phyloP scores from a whole-genome alignment of 306 rosid species.

The Parietaria judaica region DNA sequence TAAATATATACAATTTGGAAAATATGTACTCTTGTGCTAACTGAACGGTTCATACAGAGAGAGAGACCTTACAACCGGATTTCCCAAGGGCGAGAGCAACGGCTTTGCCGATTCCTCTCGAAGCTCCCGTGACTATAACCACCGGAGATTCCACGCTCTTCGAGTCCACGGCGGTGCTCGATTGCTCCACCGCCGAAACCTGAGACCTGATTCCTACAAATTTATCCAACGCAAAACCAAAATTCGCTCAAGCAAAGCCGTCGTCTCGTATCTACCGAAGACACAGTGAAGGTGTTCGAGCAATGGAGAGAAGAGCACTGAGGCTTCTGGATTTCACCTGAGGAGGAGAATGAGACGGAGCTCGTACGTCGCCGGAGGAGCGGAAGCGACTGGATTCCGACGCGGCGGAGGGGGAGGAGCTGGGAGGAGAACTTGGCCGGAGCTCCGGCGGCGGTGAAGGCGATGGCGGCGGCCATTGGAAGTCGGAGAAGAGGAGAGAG shows the following conservation, averaged over 20 bases:
- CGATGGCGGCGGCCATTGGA: constrained; percentile 29
- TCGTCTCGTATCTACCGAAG: background rate
- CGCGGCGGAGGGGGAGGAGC: constrained; percentile 4
- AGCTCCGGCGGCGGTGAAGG: constrained; percentile 25
- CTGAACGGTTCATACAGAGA: background rate
- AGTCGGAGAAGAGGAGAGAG: constrained; percentile 6
- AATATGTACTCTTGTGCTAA: background rate
- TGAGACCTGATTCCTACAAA: constrained; percentile 65
- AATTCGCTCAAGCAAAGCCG: background rate
- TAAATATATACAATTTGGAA: background rate
- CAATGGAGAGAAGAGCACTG: background rate
- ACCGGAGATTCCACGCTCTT: constrained; percentile 71
- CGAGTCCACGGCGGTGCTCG: constrained; percentile 21
- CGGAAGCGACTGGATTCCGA: constrained; percentile 11
- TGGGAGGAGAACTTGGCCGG: constrained; percentile 18
- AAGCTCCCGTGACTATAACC: constrained; percentile 90
- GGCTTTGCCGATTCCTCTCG: constrained; percentile 89
- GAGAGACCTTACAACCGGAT: constrained; percentile 90
- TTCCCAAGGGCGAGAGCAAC: constrained; percentile 74
- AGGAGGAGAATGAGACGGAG: constrained; percentile 11
- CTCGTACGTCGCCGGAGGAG: background rate
- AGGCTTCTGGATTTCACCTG: constrained; percentile 8
- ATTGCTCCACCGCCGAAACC: constrained; percentile 57
- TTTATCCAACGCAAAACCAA: background rate
- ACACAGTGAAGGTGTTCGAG: background rate